A percentile compares a stretch with the other conserved stretches of the same genome.
These are phyloP conservation scores for Tetracladium marchalianum DNA, from an alignment of 495 filamentous ascomycete genomes.

Conservation along the genomic window DNA sequence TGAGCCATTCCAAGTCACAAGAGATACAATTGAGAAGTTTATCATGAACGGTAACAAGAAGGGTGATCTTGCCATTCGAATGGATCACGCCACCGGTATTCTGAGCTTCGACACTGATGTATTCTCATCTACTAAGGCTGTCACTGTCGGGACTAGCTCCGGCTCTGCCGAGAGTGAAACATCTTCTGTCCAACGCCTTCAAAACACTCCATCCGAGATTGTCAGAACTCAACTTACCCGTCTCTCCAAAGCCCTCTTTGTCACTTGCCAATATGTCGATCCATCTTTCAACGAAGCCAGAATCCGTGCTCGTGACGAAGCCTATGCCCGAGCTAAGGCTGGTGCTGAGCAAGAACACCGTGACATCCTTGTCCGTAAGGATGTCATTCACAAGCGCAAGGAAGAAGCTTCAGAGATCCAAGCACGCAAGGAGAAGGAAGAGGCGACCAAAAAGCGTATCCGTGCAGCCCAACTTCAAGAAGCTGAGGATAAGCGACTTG, in stretches of 20 bases:
- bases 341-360: slow-evolving; percentile 87
- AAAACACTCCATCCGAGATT: slow-evolving; percentile 96
- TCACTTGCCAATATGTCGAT: slow-evolving; percentile 92
- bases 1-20: slow-evolving; percentile 88
- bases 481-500: slow-evolving; percentile 76
- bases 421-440: slow-evolving; percentile 83
- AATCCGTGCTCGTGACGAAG: slow-evolving; percentile 67
- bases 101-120: slow-evolving; percentile 97
- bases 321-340: slow-evolving; percentile 67
- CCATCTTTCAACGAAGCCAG: slow-evolving; percentile 73
- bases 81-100: slow-evolving; percentile 88
- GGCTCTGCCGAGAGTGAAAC: slow-evolving; percentile 84
- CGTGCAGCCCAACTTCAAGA: slow-evolving; percentile 78
- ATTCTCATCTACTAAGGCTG: slow-evolving; percentile 91
- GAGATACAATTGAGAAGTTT: slow-evolving; percentile 95
- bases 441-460: slow-evolving; percentile 72
- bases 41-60: slow-evolving; percentile 99
- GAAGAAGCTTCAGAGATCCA: slow-evolving; percentile 78
- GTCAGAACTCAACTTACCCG: slow-evolving; percentile 90
- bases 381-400: slow-evolving; percentile 92
- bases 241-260: slow-evolving; percentile 79
- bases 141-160: slow-evolving; percentile 72
- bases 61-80: slow-evolving; percentile 91
- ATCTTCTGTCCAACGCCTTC: slow-evolving; percentile 83
- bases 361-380: slow-evolving; percentile 79